phyloP scores from a whole-genome alignment of 1,284 basidiomycete species.

The Ganoderma resinaceum region DNA sequence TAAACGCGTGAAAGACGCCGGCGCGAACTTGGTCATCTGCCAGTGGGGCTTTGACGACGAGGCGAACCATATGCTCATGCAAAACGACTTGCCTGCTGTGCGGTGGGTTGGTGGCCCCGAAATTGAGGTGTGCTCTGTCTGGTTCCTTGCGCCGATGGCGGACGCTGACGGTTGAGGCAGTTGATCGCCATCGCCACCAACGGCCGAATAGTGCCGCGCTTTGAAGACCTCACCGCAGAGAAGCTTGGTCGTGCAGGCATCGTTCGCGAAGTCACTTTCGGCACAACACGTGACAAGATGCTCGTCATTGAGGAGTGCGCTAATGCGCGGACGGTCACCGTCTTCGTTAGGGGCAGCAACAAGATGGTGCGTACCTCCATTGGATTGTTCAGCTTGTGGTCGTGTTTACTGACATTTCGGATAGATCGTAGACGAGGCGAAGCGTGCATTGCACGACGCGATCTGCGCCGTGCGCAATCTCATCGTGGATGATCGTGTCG shows the following conservation, averaged over 20 bases:
- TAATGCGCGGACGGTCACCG: constrained; percentile 95
- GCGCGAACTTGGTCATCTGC: constrained; percentile 98
- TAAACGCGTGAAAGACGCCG: constrained; percentile 95
- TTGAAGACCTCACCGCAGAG: constrained; percentile 91
- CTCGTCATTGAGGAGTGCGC: constrained; percentile 98
- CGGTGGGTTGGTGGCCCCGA: constrained; percentile 99
- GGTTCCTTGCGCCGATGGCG: not conserved
- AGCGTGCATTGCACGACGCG: constrained; percentile 96
- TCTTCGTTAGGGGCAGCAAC: constrained; percentile 97
- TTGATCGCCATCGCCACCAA: constrained; percentile 98
- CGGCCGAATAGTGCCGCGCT: constrained; percentile 97
- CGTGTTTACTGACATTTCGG: not conserved
- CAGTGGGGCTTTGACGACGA: constrained; percentile 99
- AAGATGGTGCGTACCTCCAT: constrained; percentile 81
- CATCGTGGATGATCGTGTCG: constrained; percentile 94
- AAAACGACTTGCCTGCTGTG: constrained; percentile 97
- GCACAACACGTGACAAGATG: constrained; percentile 99
- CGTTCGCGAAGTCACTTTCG: constrained; percentile 94
- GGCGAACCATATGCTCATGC: constrained; percentile 97
- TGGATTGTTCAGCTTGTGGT: not conserved
- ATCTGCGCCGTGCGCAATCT: constrained; percentile 97
- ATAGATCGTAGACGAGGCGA: constrained; percentile 98
- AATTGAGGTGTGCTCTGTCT: constrained; percentile 76
- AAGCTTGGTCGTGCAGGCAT: constrained; percentile 95
- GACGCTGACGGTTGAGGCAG: constrained; percentile 47